Evolutionary conservation across 345 rosid species (phyloP).

Genomic region (Tarenaya hassleriana): DNA sequence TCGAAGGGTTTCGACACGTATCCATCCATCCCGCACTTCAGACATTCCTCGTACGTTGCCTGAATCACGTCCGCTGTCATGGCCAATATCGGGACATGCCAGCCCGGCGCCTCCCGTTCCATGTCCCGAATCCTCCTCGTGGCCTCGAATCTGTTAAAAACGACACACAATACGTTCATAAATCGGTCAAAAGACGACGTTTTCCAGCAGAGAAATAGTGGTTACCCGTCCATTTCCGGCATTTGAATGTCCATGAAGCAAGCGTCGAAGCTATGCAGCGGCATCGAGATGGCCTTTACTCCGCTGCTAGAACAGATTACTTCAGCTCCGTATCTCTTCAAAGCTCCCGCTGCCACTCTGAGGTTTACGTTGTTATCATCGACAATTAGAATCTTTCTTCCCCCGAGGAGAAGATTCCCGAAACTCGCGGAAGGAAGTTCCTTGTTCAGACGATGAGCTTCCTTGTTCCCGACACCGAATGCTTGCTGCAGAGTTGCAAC

Average conservation of each 20-base stretch:
- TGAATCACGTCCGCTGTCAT: conserved; percentile 98
- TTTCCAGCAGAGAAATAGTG: conserved; percentile 4
- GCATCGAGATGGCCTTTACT: conserved; percentile 47
- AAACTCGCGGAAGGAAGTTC: conserved; percentile 52
- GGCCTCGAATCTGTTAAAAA: conserved; percentile 59
- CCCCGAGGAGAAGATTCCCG: conserved; percentile 28
- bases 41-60: conserved; percentile 73
- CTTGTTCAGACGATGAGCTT: conserved; percentile 18
- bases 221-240: conserved; percentile 98
- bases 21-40: conserved; percentile 69
- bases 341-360: conserved; percentile 84
- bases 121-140: conserved; percentile 59
- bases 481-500: no score
- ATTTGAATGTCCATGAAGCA: conserved; percentile 99
- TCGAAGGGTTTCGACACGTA: conserved; percentile 94
- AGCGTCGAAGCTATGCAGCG: conserved; percentile 83
- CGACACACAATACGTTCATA: background rate
- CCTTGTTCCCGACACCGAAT: no score
- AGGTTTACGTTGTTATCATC: conserved; percentile 44
- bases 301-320: conserved; percentile 73
- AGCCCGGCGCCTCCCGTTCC: conserved; percentile 40
- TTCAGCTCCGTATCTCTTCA: conserved; percentile 90
- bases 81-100: conserved; percentile 73
- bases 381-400: no score
- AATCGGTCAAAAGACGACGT: background rate